Base-by-base conservation (phyloP, 352 stramenopile species). In the Pythium brassicae region DNA sequence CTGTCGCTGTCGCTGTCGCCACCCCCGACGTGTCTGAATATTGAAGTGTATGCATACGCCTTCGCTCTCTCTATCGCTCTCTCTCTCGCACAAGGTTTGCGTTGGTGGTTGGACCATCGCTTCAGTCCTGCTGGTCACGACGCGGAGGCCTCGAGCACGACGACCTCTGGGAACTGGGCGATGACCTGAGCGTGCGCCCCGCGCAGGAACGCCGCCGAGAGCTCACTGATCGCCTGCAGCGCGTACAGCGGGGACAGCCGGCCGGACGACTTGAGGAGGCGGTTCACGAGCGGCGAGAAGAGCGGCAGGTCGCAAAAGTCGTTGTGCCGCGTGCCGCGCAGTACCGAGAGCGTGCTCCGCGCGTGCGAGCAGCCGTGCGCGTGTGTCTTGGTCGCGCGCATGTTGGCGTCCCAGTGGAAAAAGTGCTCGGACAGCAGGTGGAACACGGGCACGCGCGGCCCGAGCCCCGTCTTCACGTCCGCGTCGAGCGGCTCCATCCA, bases 391-490 rank as follows among this genome's bases (percentile, higher is more conserved):
- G 72, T 69, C 47, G 66, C 69, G 42, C 76, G 53, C 14, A 78
- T 57, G 59, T 89, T 85, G n/a, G 57, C 45, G 20, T 68, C 62
- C 79, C 79, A 89, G 39, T 71, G 42, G 32, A 63, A 53, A 39
- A 86, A 89, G 22, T 87, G 76, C 56, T 89, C 74, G 29, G 79
- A 89, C 50, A 83, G 68, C 26, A 89, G 20, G 49, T 87, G 77
- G 46, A 86, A 62, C 54, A 83, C 69, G 20, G 76, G 76, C 20
- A 76, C 54, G 40, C 62, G 65, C 2, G 56, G 25, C 3, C 74
- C 76, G 11, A 83, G 53, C 11, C 77, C 74, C 10, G 62, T 37
- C 27, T 68, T 55, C 23, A 78, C 70, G 10, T 73, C 53, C 15
- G 67, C 59, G 37, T 75, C 71, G 23, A 89, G 42, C 0, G 79